Base-by-base conservation (phyloP, 129 eudicot species). In the Apium graveolens region DNA sequence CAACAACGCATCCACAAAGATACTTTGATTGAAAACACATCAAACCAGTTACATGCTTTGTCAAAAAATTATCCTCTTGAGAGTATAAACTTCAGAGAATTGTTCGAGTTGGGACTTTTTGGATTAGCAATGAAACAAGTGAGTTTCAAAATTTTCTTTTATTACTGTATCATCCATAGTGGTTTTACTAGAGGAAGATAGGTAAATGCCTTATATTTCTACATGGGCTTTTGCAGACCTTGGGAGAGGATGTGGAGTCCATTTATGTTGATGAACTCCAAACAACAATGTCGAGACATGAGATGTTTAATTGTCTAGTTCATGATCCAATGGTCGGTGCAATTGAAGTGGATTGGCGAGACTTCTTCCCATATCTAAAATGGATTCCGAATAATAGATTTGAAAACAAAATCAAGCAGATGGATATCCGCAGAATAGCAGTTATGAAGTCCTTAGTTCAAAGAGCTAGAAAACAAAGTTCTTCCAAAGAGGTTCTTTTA, bases 121-220 rank as follows among this genome's bases (percentile, higher is more conserved):
- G 91, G 97, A 79, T 79, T 96, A 60, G 82, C 97, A 41, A 27
- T 96, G 81, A 92, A 88, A 86, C 90, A 92, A 75, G 99, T 96
- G 76, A 82, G 96, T 85, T 72, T 70, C 16, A 48, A 73, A 35
- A 1, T 31, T 4, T 13, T n/a, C n/a, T 24, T 13, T 10, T 11
- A 17, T 3, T 9, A 0, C 7, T 32, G 38, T 65, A 48, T 4
- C 38, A 16, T 3, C 9, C 11, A 21, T 18, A 71, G 24, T 31
- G 18, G 21, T 1, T 27, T 44, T 44, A 43, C n/a, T 73, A 73
- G 24, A n/a, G 24, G 31, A 5, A 26, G 77, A 11, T 14, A 5
- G 39, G 24, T 26, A 44, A 7, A 41, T 27, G 60, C 45, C 1
- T 73, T 73, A n/a, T n/a, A n/a, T n/a, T n/a, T n/a, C 1, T 46